A percentile compares a stretch with the other conserved stretches of the same genome.
Evolutionary conservation across 805 yeast genomes (phyloP).

Genomic region (Ogataea sp.): DNA sequence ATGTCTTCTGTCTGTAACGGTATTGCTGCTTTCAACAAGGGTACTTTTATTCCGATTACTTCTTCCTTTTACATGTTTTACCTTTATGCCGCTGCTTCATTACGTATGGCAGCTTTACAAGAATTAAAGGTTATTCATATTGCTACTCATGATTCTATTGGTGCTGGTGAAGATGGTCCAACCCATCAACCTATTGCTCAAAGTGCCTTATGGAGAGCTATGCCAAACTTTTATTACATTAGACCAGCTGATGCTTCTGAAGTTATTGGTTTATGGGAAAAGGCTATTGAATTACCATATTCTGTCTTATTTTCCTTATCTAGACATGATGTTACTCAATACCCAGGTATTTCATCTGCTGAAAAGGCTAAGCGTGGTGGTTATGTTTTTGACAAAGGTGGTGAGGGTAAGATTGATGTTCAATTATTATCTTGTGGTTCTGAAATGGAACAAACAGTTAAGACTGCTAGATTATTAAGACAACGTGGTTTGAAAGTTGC

Average conservation of each 20-base stretch:
- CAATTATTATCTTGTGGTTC: slow-evolving; percentile 91
- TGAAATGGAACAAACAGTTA: slow-evolving; percentile 78
- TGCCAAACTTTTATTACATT: slow-evolving; percentile 78
- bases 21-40: slow-evolving; percentile 75
- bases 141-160: slow-evolving; percentile 86
- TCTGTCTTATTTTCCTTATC: slow-evolving; percentile 72
- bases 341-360: slow-evolving; percentile 76
- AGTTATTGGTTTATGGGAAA: slow-evolving; percentile 72
- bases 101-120: slow-evolving; percentile 75
- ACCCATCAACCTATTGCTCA: slow-evolving; percentile 91
- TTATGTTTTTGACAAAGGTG: slow-evolving; percentile 59
- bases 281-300: slow-evolving; percentile 54
- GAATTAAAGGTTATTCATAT: slow-evolving; percentile 81
- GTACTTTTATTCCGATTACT: slow-evolving; percentile 82
- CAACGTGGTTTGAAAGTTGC: slow-evolving; percentile 63
- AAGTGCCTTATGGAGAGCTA: slow-evolving; percentile 77
- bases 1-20: slow-evolving; percentile 99
- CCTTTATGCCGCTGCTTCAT: slow-evolving; percentile 79
- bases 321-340: slow-evolving; percentile 87
- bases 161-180: slow-evolving; percentile 91
- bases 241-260: slow-evolving; percentile 94
- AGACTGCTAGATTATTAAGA: slow-evolving; percentile 67
- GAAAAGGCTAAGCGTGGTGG: slow-evolving; percentile 96
- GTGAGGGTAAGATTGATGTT: slow-evolving; percentile 44
- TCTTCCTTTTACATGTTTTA: slow-evolving; percentile 96